These are phyloP conservation scores for Lasiosphaeriaceae sp. DNA, from an alignment of 495 filamentous ascomycete species.

Conservation along the genomic window DNA sequence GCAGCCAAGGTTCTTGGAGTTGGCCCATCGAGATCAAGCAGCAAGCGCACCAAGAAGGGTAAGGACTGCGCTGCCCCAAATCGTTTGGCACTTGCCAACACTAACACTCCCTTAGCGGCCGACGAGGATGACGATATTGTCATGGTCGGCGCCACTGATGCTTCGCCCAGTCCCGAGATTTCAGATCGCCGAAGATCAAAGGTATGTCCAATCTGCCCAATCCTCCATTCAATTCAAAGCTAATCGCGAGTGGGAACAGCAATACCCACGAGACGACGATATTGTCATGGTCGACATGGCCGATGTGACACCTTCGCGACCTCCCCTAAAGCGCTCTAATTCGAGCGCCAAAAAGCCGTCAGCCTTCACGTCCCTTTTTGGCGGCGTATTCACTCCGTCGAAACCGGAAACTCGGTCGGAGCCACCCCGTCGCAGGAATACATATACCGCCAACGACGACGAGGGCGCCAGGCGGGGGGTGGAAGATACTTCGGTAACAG, in stretches of 20 bases:
- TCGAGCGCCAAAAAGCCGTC: slow-evolving; percentile 34
- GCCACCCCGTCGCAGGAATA: slow-evolving; percentile 38
- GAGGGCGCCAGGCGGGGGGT: slow-evolving; percentile 23
- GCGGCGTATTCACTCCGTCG: slow-evolving; percentile 33
- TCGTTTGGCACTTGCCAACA: background rate
- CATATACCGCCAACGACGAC: slow-evolving; percentile 39
- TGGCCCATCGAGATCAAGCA: slow-evolving; percentile 29
- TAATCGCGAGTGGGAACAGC: slow-evolving; percentile 27
- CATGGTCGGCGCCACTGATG: slow-evolving; percentile 42
- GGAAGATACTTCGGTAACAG: slow-evolving; percentile 32
- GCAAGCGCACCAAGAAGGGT: slow-evolving; percentile 37
- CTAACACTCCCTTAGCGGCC: slow-evolving; percentile 16
- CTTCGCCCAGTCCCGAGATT: slow-evolving; percentile 40
- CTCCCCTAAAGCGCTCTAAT: slow-evolving; percentile 38
- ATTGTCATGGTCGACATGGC: slow-evolving; percentile 36
- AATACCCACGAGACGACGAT: slow-evolving; percentile 38
- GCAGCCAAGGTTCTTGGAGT: slow-evolving; percentile 52
- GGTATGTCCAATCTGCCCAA: slow-evolving; percentile 31
- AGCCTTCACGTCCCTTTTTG: slow-evolving; percentile 40
- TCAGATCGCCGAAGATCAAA: slow-evolving; percentile 41
- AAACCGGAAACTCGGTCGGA: slow-evolving; percentile 36
- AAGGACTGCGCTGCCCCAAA: slow-evolving; percentile 17
- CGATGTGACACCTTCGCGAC: slow-evolving; percentile 27
- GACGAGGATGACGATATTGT: slow-evolving; percentile 46
- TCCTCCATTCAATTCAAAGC: slow-evolving; percentile 5